A percentile compares a stretch with the other conserved stretches of the same genome.
Conservation (phyloP, 2,329 filamentous ascomycete species). For the Zymoseptoria pseudotritici region DNA sequence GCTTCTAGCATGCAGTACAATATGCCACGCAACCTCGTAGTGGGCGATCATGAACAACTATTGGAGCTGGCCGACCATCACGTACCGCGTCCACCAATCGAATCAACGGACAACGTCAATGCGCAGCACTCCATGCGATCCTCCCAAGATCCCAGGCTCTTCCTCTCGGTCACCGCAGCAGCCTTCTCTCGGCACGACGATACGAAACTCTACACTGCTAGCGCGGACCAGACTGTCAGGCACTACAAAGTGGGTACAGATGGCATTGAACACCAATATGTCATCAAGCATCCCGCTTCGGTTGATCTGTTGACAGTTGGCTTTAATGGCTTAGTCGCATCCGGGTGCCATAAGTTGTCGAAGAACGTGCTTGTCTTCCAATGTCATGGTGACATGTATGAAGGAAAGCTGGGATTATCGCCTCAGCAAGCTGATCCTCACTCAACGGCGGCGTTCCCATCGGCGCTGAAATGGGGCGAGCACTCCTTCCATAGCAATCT, state of each 20-base stretch:
- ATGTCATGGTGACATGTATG: conserved; percentile 2
- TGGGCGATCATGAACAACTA: conserved; percentile 42
- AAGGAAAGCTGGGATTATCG: conserved; percentile 9
- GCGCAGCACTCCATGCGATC: conserved; percentile 39
- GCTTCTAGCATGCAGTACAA: conserved; percentile 54
- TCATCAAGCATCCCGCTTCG: conserved; percentile 38
- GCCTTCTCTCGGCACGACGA: conserved; percentile 40
- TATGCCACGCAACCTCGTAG: conserved; percentile 48
- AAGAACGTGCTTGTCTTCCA: conserved; percentile 17
- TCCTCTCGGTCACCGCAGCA: conserved; percentile 49
- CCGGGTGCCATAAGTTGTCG: conserved; percentile 11
- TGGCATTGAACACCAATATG: conserved; percentile 8
- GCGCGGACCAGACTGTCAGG: conserved; percentile 46
- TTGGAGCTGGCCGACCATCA: conserved; percentile 50
- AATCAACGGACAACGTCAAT: conserved; percentile 33
- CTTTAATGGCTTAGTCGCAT: conserved; percentile 15
- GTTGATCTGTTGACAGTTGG: conserved; percentile 45
- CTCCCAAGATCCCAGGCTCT: conserved; percentile 46
- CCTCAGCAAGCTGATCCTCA: conserved; percentile 21
- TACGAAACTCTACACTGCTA: conserved; percentile 34
- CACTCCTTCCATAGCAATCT: conserved; percentile 32
- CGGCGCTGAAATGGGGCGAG: conserved; percentile 43
- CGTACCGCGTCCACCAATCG: conserved; percentile 34
- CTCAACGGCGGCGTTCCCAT: conserved; percentile 31
- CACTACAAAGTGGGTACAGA: conserved; percentile 25